phyloP scores from a whole-genome alignment of 2,329 filamentous ascomycete species.

The Claviceps purpurea region DNA sequence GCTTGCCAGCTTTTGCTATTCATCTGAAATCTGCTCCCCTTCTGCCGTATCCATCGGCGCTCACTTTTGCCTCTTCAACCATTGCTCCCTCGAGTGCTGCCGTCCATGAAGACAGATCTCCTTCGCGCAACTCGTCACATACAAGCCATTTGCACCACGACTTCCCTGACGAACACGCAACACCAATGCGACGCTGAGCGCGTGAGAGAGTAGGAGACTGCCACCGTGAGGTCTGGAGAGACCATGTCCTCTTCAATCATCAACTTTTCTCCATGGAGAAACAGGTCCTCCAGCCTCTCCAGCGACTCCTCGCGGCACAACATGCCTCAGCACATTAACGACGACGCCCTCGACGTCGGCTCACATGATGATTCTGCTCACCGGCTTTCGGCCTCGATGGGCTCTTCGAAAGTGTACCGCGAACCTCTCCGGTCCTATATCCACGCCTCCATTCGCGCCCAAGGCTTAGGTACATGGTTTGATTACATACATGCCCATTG shows the following conservation, averaged over 20 bases:
- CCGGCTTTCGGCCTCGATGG: constrained; percentile 26
- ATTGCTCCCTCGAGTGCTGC: background rate
- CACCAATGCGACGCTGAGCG: constrained; percentile 6
- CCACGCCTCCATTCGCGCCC: constrained; percentile 48
- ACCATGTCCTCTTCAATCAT: constrained; percentile 34
- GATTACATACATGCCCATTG: background rate
- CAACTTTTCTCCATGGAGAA: constrained; percentile 36
- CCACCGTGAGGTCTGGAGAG: background rate
- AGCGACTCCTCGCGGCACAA: constrained; percentile 22
- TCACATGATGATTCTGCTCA: constrained; percentile 9
- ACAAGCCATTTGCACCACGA: background rate
- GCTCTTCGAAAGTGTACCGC: constrained; percentile 29
- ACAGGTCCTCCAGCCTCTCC: constrained; percentile 26
- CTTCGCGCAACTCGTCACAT: background rate
- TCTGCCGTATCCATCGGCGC: background rate
- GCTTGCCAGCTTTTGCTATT: no score
- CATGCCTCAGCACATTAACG: constrained; percentile 12
- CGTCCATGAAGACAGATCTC: background rate
- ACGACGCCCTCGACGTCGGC: constrained; percentile 15
- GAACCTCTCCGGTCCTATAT: constrained; percentile 62
- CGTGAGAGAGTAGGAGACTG: background rate
- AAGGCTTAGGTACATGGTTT: constrained; percentile 33
- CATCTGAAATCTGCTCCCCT: background rate
- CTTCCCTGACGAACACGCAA: constrained; percentile 7
- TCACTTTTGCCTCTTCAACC: background rate